Percentiles rank a stretch among this genome's conserved stretches.
Conservation (phyloP, 202 grass and related monocot species). For the Schoenoplectus triqueter region DNA sequence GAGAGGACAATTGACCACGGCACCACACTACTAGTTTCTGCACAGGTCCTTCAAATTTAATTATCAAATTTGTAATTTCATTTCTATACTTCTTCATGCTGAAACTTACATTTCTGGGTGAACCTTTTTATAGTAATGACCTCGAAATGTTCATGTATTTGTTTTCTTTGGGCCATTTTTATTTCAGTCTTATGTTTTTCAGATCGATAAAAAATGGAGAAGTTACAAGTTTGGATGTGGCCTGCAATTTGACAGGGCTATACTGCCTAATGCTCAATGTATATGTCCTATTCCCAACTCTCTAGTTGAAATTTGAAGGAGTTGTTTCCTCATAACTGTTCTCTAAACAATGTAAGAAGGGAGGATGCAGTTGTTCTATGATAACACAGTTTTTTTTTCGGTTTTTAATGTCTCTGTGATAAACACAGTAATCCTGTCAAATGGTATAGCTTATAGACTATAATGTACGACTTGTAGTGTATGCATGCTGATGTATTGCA, state of each 20-base stretch:
- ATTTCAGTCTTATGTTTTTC: not conserved
- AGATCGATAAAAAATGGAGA: not conserved
- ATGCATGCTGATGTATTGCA: not conserved
- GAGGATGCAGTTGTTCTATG: not conserved
- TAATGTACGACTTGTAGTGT: not conserved
- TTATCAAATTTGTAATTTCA: not conserved
- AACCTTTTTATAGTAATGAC: not conserved
- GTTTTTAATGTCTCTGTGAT: not conserved
- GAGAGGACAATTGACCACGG: slow-evolving; percentile 56
- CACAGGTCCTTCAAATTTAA: slow-evolving; percentile 57
- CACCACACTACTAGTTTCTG: slow-evolving; percentile 64
- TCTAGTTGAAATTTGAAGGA: no score
- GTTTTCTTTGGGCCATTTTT: no score
- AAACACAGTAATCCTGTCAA: not conserved
- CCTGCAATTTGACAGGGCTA: not conserved
- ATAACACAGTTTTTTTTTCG: not conserved
- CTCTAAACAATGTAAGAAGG: no score
- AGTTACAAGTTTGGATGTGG: not conserved
- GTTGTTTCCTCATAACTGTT: no score
- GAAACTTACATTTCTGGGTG: not conserved
- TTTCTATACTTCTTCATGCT: not conserved
- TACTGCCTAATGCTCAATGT: not conserved
- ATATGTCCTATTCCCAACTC: no score
- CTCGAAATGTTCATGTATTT: no score
- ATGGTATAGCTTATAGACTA: not conserved